A percentile compares a stretch with the other conserved stretches of the same genome.
Conservation (phyloP, 1,284 basidiomycete genomes). For the Leccinum subfulvum region DNA sequence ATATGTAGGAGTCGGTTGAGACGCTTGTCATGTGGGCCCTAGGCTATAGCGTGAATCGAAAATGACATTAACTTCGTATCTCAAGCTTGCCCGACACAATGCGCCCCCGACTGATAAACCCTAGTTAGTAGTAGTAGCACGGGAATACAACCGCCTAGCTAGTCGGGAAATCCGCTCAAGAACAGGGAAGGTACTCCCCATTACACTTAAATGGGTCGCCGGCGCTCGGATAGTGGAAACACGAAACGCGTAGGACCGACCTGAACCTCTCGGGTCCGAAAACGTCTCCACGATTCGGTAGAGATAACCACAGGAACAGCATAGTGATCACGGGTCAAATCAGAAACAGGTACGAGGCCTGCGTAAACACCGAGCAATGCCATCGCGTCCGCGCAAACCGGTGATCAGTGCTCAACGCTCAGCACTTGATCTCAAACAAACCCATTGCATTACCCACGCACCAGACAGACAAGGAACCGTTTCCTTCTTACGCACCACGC, state of each 20-base stretch:
- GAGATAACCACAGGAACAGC: neutral
- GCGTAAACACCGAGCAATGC: neutral
- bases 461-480: neutral
- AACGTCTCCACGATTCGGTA: neutral
- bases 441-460: neutral
- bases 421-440: neutral
- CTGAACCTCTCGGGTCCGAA: neutral
- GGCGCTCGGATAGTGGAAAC: neutral
- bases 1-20: no score
- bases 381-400: neutral
- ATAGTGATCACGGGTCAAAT: neutral
- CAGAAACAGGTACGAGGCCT: neutral
- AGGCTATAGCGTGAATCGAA: no score
- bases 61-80: no score
- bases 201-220: neutral
- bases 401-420: neutral
- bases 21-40: no score
- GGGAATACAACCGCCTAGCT: neutral
- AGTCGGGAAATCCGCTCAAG: no score
- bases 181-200: no score
- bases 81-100: no score
- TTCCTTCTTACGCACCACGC: neutral
- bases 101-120: neutral
- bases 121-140: neutral
- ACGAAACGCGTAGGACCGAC: neutral